A percentile compares a stretch with the other conserved stretches of the same genome.
These are phyloP conservation scores for Catharanthus roseus DNA, from an alignment of 257 asterid genomes.

Conservation along the genomic window DNA sequence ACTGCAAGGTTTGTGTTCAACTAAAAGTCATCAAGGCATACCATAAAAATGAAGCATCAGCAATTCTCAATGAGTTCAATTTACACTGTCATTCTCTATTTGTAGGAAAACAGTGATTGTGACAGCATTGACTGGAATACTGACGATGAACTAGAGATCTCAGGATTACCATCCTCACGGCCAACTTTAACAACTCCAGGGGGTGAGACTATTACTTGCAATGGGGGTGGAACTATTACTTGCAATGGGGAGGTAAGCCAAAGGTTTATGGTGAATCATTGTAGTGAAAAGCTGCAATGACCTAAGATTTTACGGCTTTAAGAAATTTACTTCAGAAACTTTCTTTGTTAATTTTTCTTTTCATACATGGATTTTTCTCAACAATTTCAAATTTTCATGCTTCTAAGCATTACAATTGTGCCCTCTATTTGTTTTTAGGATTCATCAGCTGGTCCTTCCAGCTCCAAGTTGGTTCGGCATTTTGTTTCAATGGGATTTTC, in stretches of 20 bases:
- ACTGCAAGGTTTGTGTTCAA: neutral
- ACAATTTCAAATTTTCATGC: neutral
- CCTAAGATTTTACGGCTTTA: neutral
- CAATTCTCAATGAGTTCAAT: neutral
- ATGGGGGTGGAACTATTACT: neutral
- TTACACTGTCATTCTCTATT: neutral
- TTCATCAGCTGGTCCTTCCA: constrained; percentile 23
- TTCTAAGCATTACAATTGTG: neutral
- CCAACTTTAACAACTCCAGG: constrained; percentile 3
- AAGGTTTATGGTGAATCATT: neutral
- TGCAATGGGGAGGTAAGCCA: constrained; percentile 3
- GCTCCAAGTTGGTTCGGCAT: constrained; percentile 17
- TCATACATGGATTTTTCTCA: neutral
- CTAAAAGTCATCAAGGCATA: neutral
- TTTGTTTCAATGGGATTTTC: constrained; percentile 34
- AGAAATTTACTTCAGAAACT: neutral
- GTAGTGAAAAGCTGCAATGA: neutral
- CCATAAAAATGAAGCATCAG: neutral
- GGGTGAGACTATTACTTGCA: neutral
- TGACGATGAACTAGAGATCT: constrained; percentile 37
- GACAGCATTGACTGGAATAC: constrained; percentile 37
- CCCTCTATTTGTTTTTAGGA: constrained; percentile 15
- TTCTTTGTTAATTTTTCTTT: neutral
- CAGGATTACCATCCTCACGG: constrained; percentile 12
- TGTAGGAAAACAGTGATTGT: constrained; percentile 26